Base-by-base conservation (phyloP, 495 filamentous ascomycete species). In the Barbatosphaeria neglecta region DNA sequence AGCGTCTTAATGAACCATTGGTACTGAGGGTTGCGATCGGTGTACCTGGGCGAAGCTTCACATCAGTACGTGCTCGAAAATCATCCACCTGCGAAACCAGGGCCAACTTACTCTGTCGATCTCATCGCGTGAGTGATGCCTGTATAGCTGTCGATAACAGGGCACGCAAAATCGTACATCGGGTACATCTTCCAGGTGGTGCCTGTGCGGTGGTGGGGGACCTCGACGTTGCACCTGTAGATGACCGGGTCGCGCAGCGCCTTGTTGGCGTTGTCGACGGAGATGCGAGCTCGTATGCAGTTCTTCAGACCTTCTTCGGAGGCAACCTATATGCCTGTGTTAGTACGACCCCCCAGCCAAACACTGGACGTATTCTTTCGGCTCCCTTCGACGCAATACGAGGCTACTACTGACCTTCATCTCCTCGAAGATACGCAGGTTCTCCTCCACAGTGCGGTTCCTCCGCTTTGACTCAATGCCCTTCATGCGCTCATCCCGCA, bases 21-120 rank as follows among this genome's bases (percentile, higher is more conserved):
- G 69, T 97, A 98, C 68, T 95, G 90, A 10, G 87, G 83, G 65
- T 98, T 96, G 44, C 92, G 86, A 66, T 98, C 93, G 33, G 89
- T 84, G 70, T 97, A 98, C 13, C 31, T 35, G 11, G 9, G 15
- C 9, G 9, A 35, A 11, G 31, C 2, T n/a, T 2, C 13, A 31
- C 1, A n/a, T 35, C 13, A 35, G 31, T n/a, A n/a, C n/a, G n/a
- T n/a, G n/a, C n/a, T n/a, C n/a, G n/a, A n/a, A n/a, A n/a, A n/a
- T n/a, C 31, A 35, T 10, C 2, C 13, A 35, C 31, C 31, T 5
- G 10, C 11, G 31, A n/a, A 6, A 35, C 15, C 2, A 35, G 13
- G 13, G 4, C 9, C 24, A 25, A 9, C 24, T 25, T 35, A 35
- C 71, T 98, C 92, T 49, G 89, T 96, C 1, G 92, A 94, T 51